Base-by-base conservation (phyloP, 2,329 filamentous ascomycete genomes). In the Penicillium sp. region DNA sequence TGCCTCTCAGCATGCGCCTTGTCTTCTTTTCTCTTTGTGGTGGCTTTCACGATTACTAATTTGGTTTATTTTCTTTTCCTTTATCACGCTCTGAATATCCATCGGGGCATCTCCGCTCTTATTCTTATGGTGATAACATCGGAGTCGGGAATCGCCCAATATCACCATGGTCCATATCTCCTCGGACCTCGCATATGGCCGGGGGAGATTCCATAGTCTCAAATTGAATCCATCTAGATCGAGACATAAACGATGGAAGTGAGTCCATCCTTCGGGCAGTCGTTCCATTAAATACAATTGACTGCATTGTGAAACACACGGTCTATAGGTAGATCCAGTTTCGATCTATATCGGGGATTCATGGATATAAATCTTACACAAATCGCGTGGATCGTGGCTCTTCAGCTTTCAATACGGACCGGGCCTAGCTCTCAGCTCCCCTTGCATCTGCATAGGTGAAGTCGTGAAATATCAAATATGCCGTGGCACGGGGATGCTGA, bases 381-480 rank as follows among this genome's bases (percentile, higher is more conserved):
- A 39, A 50, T 54, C 46, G 49, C 42, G n/a, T n/a, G n/a, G 55
- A 59, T 57, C 51, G 44, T 46, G 52, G 12, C 22, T 50, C 49
- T 49, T 41, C 48, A 56, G 33, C 50, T 54, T 56, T 22, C 18
- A 51, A 54, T 47, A 47, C 48, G 37, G 50, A 41, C 50, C 40
- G 39, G 34, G 29, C 33, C 52, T 37, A 55, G 50, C 42, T 52
- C 38, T 49, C 35, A 45, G 41, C 43, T 58, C 54, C 56, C 58
- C 58, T 59, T 60, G 56, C 58, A 59, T 53, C 41, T 46, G 46
- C 53, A 60, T 57, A 44, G 27, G 42, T 45, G 42, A 39, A 49
- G 28, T 41, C 19, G 18, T 37, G 41, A 40, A 33, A 29, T 42
- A 39, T 37, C 37, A 40, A 33, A 29, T 42, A 39, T 44, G 39